These are phyloP conservation scores for Candida buenavistaensis DNA, from an alignment of 1,139 yeast species.

Conservation along the genomic window DNA sequence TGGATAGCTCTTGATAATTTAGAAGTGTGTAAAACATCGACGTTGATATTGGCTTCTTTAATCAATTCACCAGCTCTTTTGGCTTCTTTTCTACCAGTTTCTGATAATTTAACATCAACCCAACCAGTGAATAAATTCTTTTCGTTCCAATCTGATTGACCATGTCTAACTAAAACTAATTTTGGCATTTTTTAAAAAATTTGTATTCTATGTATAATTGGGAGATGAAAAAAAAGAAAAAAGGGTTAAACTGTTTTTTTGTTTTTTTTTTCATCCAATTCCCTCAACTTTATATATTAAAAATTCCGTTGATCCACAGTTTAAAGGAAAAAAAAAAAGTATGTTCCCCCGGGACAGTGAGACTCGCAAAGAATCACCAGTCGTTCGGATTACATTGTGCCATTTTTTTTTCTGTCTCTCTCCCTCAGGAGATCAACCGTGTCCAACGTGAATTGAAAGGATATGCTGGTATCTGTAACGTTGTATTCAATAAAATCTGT, in stretches of 20 bases:
- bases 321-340: background rate
- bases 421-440: constrained; percentile 1
- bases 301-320: constrained; percentile 2
- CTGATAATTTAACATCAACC: constrained; percentile 92
- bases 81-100: constrained; percentile 87
- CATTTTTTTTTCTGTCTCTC: constrained; percentile 3
- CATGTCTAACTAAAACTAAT: constrained; percentile 90
- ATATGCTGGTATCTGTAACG: no score
- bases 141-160: constrained; percentile 99
- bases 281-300: background rate
- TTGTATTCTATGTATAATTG: constrained; percentile 1
- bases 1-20: constrained; percentile 94
- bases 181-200: constrained; percentile 54
- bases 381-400: constrained; percentile 8
- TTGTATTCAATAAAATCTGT: no score
- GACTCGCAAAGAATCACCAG: constrained; percentile 5
- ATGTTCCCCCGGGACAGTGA: constrained; percentile 2
- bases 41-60: constrained; percentile 81
- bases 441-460: no score
- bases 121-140: constrained; percentile 98
- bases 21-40: constrained; percentile 90
- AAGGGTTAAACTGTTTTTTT: background rate
- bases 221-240: constrained; percentile 2
- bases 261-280: background rate
- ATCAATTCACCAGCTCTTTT: constrained; percentile 90